These are phyloP conservation scores for Cladophialophora chaetospira DNA, from an alignment of 2,329 filamentous ascomycete genomes.

Conservation along the genomic window DNA sequence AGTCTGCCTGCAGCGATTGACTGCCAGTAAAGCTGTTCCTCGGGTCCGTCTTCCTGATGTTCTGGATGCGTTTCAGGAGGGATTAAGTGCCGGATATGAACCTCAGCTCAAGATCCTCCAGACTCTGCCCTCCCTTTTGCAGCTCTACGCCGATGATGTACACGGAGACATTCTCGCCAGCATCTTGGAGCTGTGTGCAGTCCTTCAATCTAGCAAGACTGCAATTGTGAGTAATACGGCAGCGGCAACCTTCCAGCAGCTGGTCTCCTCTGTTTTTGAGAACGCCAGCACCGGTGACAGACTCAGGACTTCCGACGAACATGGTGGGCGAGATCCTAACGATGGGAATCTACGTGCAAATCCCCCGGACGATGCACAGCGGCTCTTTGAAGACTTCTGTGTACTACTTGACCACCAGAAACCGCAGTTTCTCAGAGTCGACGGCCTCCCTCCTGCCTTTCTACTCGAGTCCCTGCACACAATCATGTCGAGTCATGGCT, in stretches of 20 bases:
- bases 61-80: slow-evolving; percentile 83
- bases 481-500: slow-evolving; percentile 80
- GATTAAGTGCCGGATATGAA: slow-evolving; percentile 73
- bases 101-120: slow-evolving; percentile 96
- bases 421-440: slow-evolving; percentile 78
- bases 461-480: slow-evolving; percentile 91
- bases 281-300: slow-evolving; percentile 59
- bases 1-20: slow-evolving; percentile 83
- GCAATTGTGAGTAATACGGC: slow-evolving; percentile 93
- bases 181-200: slow-evolving; percentile 86
- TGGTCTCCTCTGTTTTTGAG: slow-evolving; percentile 90
- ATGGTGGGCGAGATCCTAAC: slow-evolving; percentile 20
- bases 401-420: slow-evolving; percentile 82
- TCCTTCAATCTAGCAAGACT: slow-evolving; percentile 88
- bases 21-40: slow-evolving; percentile 78
- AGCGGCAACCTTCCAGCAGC: slow-evolving; percentile 91
- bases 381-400: slow-evolving; percentile 82
- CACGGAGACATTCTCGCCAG: slow-evolving; percentile 79
- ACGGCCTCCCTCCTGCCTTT: slow-evolving; percentile 76
- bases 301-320: not conserved
- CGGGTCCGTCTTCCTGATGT: slow-evolving; percentile 79
- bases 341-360: slow-evolving; percentile 21
- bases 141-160: slow-evolving; percentile 84
- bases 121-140: slow-evolving; percentile 81
- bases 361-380: slow-evolving; percentile 46